Evolutionary conservation across 306 rosid genomes (phyloP).

Genomic region (Amphicarpaea edgeworthii): DNA sequence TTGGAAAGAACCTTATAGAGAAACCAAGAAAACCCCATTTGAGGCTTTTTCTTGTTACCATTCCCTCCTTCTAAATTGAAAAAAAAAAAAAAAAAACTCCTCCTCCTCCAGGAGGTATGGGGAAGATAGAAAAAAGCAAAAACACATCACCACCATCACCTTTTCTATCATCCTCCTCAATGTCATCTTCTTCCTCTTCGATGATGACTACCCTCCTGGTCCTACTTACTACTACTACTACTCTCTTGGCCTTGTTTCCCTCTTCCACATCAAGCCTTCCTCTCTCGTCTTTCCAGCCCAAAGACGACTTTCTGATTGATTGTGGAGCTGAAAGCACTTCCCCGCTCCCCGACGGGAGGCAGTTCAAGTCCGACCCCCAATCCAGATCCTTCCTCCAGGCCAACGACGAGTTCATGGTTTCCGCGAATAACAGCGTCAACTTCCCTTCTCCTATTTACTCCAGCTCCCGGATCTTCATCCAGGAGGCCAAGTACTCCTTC

Average conservation of each 20-base stretch:
- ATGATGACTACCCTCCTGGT: slow-evolving; percentile 87
- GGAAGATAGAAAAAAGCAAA: slow-evolving; percentile 49
- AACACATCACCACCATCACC: background rate
- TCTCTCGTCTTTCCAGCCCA: slow-evolving; percentile 53
- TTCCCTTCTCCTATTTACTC: slow-evolving; percentile 59
- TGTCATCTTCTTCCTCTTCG: slow-evolving; percentile 25
- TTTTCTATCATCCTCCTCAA: slow-evolving; percentile 62
- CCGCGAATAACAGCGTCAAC: slow-evolving; percentile 30
- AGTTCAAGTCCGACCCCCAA: slow-evolving; percentile 74
- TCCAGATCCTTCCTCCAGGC: slow-evolving; percentile 59
- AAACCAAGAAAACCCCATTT: slow-evolving; percentile 39
- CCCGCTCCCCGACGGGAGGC: slow-evolving; percentile 73
- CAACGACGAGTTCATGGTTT: slow-evolving; percentile 60
- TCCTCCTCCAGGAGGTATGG: slow-evolving; percentile 76
- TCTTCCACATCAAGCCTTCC: background rate
- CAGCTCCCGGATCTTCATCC: slow-evolving; percentile 70
- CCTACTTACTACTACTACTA: too few relatives aligned
- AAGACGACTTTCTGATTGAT: slow-evolving; percentile 75
- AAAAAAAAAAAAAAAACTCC: slow-evolving; percentile 39
- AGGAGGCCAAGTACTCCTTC: slow-evolving; percentile 63
- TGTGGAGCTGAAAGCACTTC: slow-evolving; percentile 67
- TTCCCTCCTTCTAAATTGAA: too few relatives aligned
- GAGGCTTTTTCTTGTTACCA: slow-evolving; percentile 27
- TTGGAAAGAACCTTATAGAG: slow-evolving; percentile 46
- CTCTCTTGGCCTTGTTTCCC: slow-evolving; percentile 46